Percentiles rank a stretch among this genome's conserved stretches.
Conservation (phyloP, 176 grass and related monocot genomes). For the Lolium rigidum region DNA sequence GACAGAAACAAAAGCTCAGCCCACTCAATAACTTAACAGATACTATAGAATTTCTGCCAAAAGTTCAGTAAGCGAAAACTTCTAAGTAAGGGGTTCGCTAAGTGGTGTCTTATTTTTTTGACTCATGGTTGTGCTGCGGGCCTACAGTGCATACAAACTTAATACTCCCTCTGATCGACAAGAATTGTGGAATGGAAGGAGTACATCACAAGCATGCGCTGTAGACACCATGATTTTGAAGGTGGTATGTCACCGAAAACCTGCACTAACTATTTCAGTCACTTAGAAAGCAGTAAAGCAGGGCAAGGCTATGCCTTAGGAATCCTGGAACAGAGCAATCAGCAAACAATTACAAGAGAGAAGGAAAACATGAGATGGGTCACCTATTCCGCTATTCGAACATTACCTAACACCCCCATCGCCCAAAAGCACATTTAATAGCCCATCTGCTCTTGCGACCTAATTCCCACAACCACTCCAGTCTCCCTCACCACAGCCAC, state of each 20-base stretch:
- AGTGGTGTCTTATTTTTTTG: not conserved
- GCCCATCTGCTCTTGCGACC: not conserved
- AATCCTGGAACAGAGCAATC: conserved; percentile 4
- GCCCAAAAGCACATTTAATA: not conserved
- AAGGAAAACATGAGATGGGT: not conserved
- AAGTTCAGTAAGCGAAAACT: not conserved
- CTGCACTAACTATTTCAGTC: not conserved
- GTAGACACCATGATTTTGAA: not conserved
- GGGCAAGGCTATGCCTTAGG: not conserved
- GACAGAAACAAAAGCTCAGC: conserved; percentile 22
- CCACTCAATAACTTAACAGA: conserved; percentile 1
- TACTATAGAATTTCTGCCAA: not conserved
- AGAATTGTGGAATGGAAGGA: too few species aligned
- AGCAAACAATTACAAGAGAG: not conserved
- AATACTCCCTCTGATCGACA: not conserved
- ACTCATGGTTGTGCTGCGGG: not conserved
- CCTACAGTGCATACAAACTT: not conserved
- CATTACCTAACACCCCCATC: not conserved
- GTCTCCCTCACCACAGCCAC: not conserved
- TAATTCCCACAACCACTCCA: conserved; percentile 11
- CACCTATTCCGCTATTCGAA: not conserved
- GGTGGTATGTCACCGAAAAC: not conserved
- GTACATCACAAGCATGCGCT: not conserved
- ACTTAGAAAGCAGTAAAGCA: not conserved
- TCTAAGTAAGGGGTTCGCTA: not conserved